A percentile compares a stretch with the other conserved stretches of the same genome.
Evolutionary conservation across 495 filamentous ascomycete genomes (phyloP).

Genomic region (Aspergillus incahuasiensis): DNA sequence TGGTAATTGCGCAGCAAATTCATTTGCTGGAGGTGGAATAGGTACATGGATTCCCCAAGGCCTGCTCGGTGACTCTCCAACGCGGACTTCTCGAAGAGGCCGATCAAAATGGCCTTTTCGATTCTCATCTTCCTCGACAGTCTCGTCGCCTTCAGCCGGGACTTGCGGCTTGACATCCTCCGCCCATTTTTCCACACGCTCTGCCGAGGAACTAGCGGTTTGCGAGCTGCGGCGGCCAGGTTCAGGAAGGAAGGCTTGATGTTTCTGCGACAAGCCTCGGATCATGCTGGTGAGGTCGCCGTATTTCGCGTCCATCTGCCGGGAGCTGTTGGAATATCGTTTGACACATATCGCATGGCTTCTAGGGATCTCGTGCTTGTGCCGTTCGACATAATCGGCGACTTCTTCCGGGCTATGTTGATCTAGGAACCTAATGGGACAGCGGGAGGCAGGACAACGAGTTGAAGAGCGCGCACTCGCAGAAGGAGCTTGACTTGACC

Average conservation of each 20-base stretch:
- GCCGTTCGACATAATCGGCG: conserved; percentile 80
- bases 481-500: conserved; percentile 31
- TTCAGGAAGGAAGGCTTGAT: conserved; percentile 74
- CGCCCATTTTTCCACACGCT: conserved; percentile 76
- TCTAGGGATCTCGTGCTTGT: conserved; percentile 87
- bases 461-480: conserved; percentile 42
- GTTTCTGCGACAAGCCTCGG: conserved; percentile 73
- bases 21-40: conserved; percentile 22
- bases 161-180: conserved; percentile 55
- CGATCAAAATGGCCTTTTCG: conserved; percentile 67
- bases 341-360: conserved; percentile 88
- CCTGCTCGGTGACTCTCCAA: conserved; percentile 84
- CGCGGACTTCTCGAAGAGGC: conserved; percentile 71
- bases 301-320: conserved; percentile 85
- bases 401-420: conserved; percentile 89
- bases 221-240: conserved; percentile 33
- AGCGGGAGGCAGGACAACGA: conserved; percentile 78
- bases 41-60: conserved; percentile 89
- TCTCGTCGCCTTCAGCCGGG: conserved; percentile 34
- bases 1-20: conserved; percentile 24
- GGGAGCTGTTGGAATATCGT: conserved; percentile 77
- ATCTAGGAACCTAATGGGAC: conserved; percentile 84
- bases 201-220: conserved; percentile 41
- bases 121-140: conserved; percentile 32
- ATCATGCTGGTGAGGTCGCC: conserved; percentile 88